Evolutionary conservation across 2,329 filamentous ascomycete genomes (phyloP), one percentile per base, ranked within the genome.

Genomic region (Ophiocordyceps camponoti-saundersi): DNA sequence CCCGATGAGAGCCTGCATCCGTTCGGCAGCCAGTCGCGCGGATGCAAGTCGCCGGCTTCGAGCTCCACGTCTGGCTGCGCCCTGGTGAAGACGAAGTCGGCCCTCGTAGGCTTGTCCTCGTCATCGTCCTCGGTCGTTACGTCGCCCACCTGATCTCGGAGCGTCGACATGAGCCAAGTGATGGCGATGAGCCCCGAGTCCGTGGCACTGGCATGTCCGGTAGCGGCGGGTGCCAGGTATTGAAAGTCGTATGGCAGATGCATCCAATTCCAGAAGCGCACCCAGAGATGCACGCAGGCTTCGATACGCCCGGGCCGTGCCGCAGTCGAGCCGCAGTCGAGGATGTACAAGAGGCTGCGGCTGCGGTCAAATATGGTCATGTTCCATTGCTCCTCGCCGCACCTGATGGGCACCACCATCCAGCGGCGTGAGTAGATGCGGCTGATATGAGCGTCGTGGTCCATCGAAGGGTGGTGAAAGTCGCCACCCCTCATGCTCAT

Each of bases 291-390:
- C 3, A 50, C 42, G 22, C 48, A 51, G 23, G 49, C 48, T 26
- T 48, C 32, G 44, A 53, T 23, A 15, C 54, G 52, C 21, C 47
- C 39, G 11, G 15, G 16, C n/a, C 47, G 50, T 22, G 39, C 21
- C 5, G 42, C 36, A 4, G 22, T 40, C 8, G 47, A 41, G n/a
- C 44, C 42, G 44, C 49, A 50, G 45, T 56, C 53, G 36, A 55
- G 51, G 8, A 56, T 51, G 48, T 50, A 55, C 32, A 56, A 30
- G 12, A 54, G 46, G 6, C 50, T 47, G 6, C 23, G 22, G 11
- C 42, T 6, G 12, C 54, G 53, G 46, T 56, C 54, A 34, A 55
- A 56, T 32, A 56, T 47, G 46, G 51, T 53, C 51, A 56, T 54
- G 46, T 44, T 48, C 54, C 53, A 55, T 30, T 52, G 48, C 29